Evolutionary conservation across 495 filamentous ascomycete genomes (phyloP).

Genomic region (Penicillium lagena): DNA sequence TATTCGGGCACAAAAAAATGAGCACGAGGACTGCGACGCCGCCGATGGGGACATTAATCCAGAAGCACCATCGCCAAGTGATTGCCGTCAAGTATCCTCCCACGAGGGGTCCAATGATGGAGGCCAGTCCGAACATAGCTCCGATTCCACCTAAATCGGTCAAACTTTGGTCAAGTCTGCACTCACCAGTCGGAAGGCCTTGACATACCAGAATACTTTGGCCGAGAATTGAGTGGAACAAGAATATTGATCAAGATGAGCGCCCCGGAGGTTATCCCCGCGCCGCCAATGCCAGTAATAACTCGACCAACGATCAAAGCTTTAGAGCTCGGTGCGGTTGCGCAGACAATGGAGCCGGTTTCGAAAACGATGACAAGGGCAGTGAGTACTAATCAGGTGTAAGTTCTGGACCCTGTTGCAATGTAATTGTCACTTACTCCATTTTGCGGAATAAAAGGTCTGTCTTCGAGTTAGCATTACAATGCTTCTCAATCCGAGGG

Average conservation of each 20-base stretch:
- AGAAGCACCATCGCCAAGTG: constrained; percentile 10
- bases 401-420: too few species aligned
- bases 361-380: constrained; percentile 70
- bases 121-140: constrained; percentile 11
- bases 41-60: constrained; percentile 55
- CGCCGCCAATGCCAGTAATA: constrained; percentile 66
- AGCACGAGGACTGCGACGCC: constrained; percentile 47
- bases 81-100: constrained; percentile 6
- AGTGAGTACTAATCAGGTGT: too few species aligned
- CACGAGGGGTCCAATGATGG: neutral
- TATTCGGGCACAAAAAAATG: constrained; percentile 38
- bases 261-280: constrained; percentile 40
- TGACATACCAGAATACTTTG: constrained; percentile 36
- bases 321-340: constrained; percentile 57
- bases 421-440: too few species aligned
- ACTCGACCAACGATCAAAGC: constrained; percentile 71
- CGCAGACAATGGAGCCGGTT: constrained; percentile 62
- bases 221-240: constrained; percentile 43
- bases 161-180: too few species aligned
- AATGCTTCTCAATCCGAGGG: too few species aligned
- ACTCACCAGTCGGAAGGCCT: too few species aligned
- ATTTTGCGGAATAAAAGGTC: too few species aligned
- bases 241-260: constrained; percentile 47
- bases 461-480: too few species aligned
- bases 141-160: constrained; percentile 39